Evolutionary conservation across 1,139 yeast species (phyloP).

Genomic region (Kodamaea anthophila): DNA sequence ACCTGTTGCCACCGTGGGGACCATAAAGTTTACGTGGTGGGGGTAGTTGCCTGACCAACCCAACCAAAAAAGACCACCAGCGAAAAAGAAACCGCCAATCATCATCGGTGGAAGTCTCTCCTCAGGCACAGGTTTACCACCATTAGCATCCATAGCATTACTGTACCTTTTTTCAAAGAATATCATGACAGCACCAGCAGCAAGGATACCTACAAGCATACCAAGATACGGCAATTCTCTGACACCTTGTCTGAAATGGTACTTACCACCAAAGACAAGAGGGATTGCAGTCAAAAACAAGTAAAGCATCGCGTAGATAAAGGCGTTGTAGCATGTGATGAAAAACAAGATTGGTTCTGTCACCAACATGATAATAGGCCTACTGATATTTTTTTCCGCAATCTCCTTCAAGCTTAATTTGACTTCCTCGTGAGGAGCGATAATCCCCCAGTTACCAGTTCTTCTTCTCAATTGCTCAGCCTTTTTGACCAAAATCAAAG

Average conservation of each 20-base stretch:
- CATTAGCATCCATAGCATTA: slow-evolving; percentile 37
- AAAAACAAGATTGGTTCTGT: slow-evolving; percentile 69
- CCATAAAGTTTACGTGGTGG: slow-evolving; percentile 69
- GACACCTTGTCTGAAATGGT: slow-evolving; percentile 49
- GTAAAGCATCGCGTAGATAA: slow-evolving; percentile 78
- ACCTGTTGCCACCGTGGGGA: slow-evolving; percentile 67
- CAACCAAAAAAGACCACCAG: slow-evolving; percentile 77
- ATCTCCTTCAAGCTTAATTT: slow-evolving; percentile 57
- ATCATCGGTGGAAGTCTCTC: slow-evolving; percentile 72
- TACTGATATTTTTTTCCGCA: slow-evolving; percentile 57
- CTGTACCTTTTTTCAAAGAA: slow-evolving; percentile 23
- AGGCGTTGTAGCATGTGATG: slow-evolving; percentile 69
- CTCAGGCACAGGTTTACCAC: slow-evolving; percentile 67
- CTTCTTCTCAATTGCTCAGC: slow-evolving; percentile 56
- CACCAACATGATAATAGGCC: slow-evolving; percentile 65
- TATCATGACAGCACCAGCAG: slow-evolving; percentile 45
- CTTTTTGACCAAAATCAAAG: slow-evolving; percentile 46
- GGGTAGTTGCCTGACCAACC: slow-evolving; percentile 80
- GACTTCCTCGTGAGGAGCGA: slow-evolving; percentile 76
- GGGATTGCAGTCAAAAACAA: slow-evolving; percentile 77
- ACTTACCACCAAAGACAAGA: slow-evolving; percentile 59
- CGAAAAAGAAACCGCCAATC: slow-evolving; percentile 60
- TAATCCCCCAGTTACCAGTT: slow-evolving; percentile 69
- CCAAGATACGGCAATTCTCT: slow-evolving; percentile 60
- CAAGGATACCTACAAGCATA: slow-evolving; percentile 52